phyloP scores from a whole-genome alignment of 371 early-diverging fungal species.

The Mucor irregularis region DNA sequence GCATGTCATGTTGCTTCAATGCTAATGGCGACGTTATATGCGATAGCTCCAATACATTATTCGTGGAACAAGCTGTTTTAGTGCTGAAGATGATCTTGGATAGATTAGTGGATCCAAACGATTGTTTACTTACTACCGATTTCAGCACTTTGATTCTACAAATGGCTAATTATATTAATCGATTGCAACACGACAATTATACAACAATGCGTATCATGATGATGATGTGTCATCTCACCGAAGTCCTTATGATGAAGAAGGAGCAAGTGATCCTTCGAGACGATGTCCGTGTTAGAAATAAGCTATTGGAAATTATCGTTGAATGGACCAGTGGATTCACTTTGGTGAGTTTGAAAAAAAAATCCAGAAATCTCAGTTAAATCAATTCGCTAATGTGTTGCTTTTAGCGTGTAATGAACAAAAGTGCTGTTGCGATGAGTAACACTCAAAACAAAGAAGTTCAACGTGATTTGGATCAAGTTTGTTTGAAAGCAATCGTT shows the following conservation, averaged over 20 bases:
- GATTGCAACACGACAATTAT: conserved; percentile 54
- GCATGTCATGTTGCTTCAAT: conserved; percentile 70
- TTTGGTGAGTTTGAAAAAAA: conserved; percentile 31
- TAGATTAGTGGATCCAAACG: conserved; percentile 65
- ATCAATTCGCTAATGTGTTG: not conserved
- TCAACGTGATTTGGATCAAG: conserved; percentile 76
- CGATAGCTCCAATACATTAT: conserved; percentile 74
- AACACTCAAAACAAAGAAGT: conserved; percentile 53
- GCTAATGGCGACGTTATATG: conserved; percentile 66
- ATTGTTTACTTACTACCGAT: conserved; percentile 71
- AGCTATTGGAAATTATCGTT: conserved; percentile 72
- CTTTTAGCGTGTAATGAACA: conserved; percentile 17
- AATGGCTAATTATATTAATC: conserved; percentile 77
- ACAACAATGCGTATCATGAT: conserved; percentile 74
- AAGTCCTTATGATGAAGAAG: conserved; percentile 75
- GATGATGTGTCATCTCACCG: conserved; percentile 81
- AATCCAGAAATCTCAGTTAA: not conserved
- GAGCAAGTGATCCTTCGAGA: conserved; percentile 77
- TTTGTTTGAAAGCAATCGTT: conserved; percentile 81
- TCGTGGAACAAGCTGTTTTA: conserved; percentile 82
- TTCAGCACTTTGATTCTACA: conserved; percentile 73
- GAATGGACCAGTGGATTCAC: conserved; percentile 84
- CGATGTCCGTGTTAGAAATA: conserved; percentile 81
- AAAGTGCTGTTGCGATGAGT: not conserved
- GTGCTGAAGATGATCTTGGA: conserved; percentile 83